Base-by-base conservation (phyloP, 768 basidiomycete genomes). In the Saitozyma sp. region DNA sequence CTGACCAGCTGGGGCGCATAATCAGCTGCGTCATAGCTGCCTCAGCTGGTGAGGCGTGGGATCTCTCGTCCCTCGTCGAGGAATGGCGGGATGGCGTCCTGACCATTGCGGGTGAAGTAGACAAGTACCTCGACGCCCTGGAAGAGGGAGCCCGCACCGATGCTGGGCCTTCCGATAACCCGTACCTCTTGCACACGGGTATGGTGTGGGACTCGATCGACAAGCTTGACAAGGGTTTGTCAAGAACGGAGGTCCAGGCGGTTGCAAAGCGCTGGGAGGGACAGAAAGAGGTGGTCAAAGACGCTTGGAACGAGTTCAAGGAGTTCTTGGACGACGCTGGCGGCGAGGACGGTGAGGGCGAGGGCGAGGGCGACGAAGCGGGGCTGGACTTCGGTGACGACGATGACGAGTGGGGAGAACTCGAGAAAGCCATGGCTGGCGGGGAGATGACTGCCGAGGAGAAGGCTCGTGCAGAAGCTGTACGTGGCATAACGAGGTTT, bases 241-340 rank as follows among this genome's bases (percentile, higher is more conserved):
- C 70, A 6, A 56, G 50, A 16, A 59, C 59, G 14, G 71, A 76
- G 29, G 29, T 29, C 9, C 20, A 45, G 13, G 72, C 75, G 7
- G 60, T 73, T 3, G 45, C 29, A 29, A 70, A 61, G 52, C 42
- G 52, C 38, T 76, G 70, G 70, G 62, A 63, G 40, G 13, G 8
- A 17, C 68, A 76, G 37, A 61, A 59, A 17, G 65, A 64, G 46
- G 58, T 68, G 8, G 59, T 76, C 7, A 71, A 67, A 49, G 75
- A 76, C 57, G 75, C 72, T 39, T 76, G 75, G 75, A 52, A 50
- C 20, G 75, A 76, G 56, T 76, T 70, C 58, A 69, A 69, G 61
- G 75, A 70, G 40, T 63, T 68, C 20, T 39, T 76, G 13, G 75
- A 74, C 16, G 66, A 65, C 37, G 46, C 40, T 19, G 43, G 40